A percentile compares a stretch with the other conserved stretches of the same genome.
Evolutionary conservation across 495 filamentous ascomycete genomes (phyloP).

Genomic region (Podospora sp.): DNA sequence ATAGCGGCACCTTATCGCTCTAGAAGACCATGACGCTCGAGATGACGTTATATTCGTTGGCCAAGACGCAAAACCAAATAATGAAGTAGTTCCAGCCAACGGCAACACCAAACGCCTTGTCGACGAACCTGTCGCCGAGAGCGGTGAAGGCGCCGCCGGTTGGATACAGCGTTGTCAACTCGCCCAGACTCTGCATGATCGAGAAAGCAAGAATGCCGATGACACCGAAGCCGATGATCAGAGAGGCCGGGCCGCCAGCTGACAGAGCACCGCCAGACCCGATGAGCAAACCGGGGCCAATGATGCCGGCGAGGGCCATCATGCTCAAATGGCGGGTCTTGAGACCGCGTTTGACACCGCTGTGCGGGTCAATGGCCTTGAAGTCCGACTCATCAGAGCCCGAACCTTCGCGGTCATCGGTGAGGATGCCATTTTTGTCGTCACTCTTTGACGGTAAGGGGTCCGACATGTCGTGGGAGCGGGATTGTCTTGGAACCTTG

Average conservation of each 20-base stretch:
- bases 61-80: conserved; percentile 62
- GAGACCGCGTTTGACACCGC: conserved; percentile 56
- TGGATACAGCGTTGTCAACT: conserved; percentile 71
- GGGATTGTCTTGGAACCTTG: background rate
- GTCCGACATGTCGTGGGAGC: background rate
- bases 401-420: background rate
- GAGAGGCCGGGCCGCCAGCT: conserved; percentile 62
- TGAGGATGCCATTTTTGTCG: conserved; percentile 8
- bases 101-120: conserved; percentile 78
- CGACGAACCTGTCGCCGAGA: conserved; percentile 71
- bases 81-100: conserved; percentile 83
- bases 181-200: conserved; percentile 66
- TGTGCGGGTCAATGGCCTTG: conserved; percentile 47
- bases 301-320: conserved; percentile 67
- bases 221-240: conserved; percentile 67
- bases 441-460: background rate
- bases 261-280: conserved; percentile 64
- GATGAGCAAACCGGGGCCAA: conserved; percentile 56
- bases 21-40: conserved; percentile 64
- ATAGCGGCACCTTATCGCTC: conserved; percentile 52
- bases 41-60: conserved; percentile 62
- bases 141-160: conserved; percentile 61
- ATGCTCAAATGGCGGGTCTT: conserved; percentile 72
- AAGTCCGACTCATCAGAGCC: conserved; percentile 37
- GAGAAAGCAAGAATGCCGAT: conserved; percentile 68